phyloP scores from a whole-genome alignment of 1,139 yeast genomes.

The Suhomyces bolitotheri region DNA sequence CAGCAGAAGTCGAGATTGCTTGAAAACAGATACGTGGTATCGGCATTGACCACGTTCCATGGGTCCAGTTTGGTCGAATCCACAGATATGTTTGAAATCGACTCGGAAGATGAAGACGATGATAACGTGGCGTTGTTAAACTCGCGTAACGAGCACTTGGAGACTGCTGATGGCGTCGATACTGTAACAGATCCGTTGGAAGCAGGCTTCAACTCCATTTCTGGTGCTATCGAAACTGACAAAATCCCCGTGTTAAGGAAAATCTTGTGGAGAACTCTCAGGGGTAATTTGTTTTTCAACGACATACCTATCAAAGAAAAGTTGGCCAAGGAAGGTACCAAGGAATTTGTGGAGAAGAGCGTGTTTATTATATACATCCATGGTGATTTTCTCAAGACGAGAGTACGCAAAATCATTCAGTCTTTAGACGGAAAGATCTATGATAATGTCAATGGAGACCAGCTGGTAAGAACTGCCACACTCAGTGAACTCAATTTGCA shows the following conservation, averaged over 20 bases:
- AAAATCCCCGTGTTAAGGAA: conserved; percentile 48
- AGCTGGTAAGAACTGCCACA: conserved; percentile 50
- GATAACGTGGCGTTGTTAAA: conserved; percentile 39
- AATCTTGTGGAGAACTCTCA: conserved; percentile 54
- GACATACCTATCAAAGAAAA: conserved; percentile 46
- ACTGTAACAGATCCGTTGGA: conserved; percentile 42
- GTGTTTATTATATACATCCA: conserved; percentile 87
- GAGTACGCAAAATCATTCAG: conserved; percentile 75
- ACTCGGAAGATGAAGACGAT: conserved; percentile 22
- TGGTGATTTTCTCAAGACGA: conserved; percentile 67
- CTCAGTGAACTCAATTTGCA: conserved; percentile 60
- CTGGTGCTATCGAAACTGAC: conserved; percentile 50
- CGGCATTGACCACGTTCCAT: conserved; percentile 21
- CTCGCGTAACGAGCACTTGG: conserved; percentile 27
- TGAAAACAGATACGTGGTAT: conserved; percentile 25
- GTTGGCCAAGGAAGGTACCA: conserved; percentile 41
- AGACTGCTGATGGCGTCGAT: conserved; percentile 21
- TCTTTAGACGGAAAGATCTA: conserved; percentile 81
- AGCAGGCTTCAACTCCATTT: conserved; percentile 47
- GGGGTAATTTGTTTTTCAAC: conserved; percentile 56
- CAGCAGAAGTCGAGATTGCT: conserved; percentile 16
- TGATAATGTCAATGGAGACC: conserved; percentile 59
- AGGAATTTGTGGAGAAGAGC: conserved; percentile 57
- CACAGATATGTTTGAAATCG: conserved; percentile 8
- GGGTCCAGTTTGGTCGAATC: conserved; percentile 13